phyloP scores from a whole-genome alignment of 176 grass and related monocot genomes.

The Aegilops sharonensis region DNA sequence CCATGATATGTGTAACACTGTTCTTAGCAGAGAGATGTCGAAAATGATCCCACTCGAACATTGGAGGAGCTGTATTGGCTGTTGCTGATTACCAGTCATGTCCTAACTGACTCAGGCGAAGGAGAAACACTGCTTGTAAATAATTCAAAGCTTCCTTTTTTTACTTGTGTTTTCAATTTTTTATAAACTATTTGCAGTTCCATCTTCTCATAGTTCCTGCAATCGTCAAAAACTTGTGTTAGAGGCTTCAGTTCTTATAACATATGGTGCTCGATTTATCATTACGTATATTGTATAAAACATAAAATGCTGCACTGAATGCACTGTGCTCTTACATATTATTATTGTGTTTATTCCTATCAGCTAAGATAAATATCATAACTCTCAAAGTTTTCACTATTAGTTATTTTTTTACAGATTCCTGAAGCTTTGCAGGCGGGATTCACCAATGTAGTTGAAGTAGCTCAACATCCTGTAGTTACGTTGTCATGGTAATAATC shows the following conservation, averaged over 20 bases:
- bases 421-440: constrained; percentile 82
- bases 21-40: constrained; percentile 57
- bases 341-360: constrained; percentile 13
- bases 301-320: constrained; percentile 9
- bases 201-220: constrained; percentile 26
- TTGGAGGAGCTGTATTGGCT: constrained; percentile 97
- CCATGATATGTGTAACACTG: background rate
- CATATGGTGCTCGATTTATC: background rate
- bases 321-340: constrained; percentile 10
- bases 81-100: constrained; percentile 88
- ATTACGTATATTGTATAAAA: background rate
- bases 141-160: constrained; percentile 32
- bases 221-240: constrained; percentile 9
- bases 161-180: constrained; percentile 11
- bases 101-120: constrained; percentile 96
- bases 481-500: constrained; percentile 80
- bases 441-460: constrained; percentile 67
- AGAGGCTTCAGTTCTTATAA: constrained; percentile 16
- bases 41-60: constrained; percentile 77
- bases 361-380: constrained; percentile 15
- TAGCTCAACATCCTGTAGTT: constrained; percentile 81
- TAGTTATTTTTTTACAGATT: constrained; percentile 58
- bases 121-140: constrained; percentile 96
- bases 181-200: constrained; percentile 8
- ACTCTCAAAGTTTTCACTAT: constrained; percentile 24